These are phyloP conservation scores for Fomitopsis betulina DNA, from an alignment of 1,284 basidiomycete species.

Conservation along the genomic window DNA sequence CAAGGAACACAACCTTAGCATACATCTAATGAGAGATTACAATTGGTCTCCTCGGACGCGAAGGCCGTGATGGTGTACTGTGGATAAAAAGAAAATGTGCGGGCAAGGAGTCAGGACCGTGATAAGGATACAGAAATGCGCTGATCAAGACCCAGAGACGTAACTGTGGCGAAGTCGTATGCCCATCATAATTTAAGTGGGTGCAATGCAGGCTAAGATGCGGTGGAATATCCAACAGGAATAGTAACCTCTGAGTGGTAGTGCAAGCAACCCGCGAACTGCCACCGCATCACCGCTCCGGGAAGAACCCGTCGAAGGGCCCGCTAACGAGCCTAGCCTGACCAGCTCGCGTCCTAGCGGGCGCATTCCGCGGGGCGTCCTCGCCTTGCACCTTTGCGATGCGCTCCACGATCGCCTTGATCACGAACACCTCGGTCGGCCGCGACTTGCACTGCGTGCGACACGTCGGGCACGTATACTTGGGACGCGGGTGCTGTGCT, in stretches of 20 bases:
- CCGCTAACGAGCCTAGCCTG: slow-evolving; percentile 13
- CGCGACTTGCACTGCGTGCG: slow-evolving; percentile 40
- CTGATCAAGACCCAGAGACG: not conserved
- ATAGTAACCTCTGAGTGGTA: not conserved
- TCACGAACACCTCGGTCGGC: slow-evolving; percentile 54
- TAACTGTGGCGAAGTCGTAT: not conserved
- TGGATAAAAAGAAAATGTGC: not conserved
- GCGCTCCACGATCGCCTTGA: slow-evolving; percentile 51
- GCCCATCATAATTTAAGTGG: not conserved
- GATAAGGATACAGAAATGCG: not conserved
- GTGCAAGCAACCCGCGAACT: not conserved
- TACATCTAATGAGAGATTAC: not conserved
- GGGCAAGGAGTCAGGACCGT: not conserved
- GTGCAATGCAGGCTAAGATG: not conserved
- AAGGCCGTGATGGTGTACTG: not conserved
- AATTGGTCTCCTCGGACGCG: not conserved
- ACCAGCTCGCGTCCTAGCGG: slow-evolving; percentile 3
- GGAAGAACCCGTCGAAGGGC: slow-evolving; percentile 56
- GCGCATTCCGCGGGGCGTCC: slow-evolving; percentile 32
- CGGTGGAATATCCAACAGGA: not conserved
- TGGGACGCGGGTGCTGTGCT: slow-evolving; percentile 31
- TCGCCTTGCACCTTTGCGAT: slow-evolving; percentile 45
- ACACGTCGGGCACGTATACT: slow-evolving; percentile 66
- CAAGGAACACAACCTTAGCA: not conserved
- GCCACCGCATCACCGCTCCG: not conserved